phyloP scores from a whole-genome alignment of 2,329 filamentous ascomycete genomes.

The Colletotrichum siamense region DNA sequence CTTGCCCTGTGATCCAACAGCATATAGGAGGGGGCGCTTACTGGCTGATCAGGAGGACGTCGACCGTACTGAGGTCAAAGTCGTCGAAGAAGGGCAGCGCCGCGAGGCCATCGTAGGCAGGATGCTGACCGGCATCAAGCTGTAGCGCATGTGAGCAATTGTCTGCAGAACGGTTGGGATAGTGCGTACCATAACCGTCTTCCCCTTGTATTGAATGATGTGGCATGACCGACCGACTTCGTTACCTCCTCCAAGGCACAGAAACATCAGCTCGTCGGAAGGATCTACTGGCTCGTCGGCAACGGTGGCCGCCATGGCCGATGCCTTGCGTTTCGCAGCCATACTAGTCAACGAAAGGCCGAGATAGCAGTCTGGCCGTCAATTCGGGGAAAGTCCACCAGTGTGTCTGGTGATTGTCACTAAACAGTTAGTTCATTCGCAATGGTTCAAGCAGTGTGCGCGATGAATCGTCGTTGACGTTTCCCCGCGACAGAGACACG shows the following conservation, averaged over 20 bases:
- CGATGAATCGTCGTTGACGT: neutral
- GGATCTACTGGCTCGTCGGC: slow-evolving; percentile 87
- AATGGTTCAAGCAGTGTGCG: neutral
- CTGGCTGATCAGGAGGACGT: slow-evolving; percentile 98
- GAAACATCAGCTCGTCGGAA: slow-evolving; percentile 91
- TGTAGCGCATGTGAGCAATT: slow-evolving; percentile 37
- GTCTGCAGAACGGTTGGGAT: neutral
- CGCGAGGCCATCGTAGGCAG: slow-evolving; percentile 92
- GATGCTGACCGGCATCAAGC: slow-evolving; percentile 97
- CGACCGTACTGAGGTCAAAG: slow-evolving; percentile 96
- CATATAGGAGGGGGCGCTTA: slow-evolving; percentile 63
- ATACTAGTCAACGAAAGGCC: slow-evolving; percentile 51
- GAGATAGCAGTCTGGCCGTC: neutral
- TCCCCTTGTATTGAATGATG: slow-evolving; percentile 98
- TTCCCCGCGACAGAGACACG: neutral
- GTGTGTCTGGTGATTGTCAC: neutral
- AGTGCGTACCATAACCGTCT: slow-evolving; percentile 90
- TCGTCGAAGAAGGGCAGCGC: slow-evolving; percentile 97
- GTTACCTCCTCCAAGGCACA: slow-evolving; percentile 93
- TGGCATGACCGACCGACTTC: slow-evolving; percentile 97
- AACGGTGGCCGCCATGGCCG: slow-evolving; percentile 66
- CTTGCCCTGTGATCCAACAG: slow-evolving; percentile 28
- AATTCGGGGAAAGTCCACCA: neutral
- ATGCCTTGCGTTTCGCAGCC: slow-evolving; percentile 92
- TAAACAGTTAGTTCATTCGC: slow-evolving; percentile 4